A percentile compares a stretch with the other conserved stretches of the same genome.
These are phyloP conservation scores for Pseudogymnoascus sp. DNA, from an alignment of 2,329 filamentous ascomycete species.

Conservation along the genomic window DNA sequence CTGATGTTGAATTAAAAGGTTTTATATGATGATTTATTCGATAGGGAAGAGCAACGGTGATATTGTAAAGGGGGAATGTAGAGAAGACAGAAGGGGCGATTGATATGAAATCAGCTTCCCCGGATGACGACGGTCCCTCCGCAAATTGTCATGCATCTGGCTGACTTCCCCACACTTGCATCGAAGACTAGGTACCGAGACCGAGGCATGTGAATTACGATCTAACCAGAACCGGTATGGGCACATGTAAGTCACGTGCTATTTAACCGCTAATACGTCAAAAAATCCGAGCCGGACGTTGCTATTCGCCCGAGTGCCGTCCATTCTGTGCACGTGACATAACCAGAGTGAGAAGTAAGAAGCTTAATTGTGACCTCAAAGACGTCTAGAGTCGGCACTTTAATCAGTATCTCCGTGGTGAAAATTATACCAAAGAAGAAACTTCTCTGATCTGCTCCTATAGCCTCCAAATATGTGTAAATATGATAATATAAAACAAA, in stretches of 20 bases:
- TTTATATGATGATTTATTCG: background rate
- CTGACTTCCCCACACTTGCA: conserved; percentile 3
- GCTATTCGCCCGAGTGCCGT: background rate
- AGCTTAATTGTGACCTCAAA: background rate
- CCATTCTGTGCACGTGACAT: background rate
- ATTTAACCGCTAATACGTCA: background rate
- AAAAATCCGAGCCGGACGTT: background rate
- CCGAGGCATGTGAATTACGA: background rate
- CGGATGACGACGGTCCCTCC: background rate
- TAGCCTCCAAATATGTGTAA: background rate
- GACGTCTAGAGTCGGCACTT: background rate
- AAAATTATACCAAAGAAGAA: background rate
- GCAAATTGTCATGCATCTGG: background rate
- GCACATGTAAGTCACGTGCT: background rate
- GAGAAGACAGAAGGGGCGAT: background rate
- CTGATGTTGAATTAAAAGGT: background rate
- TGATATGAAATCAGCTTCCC: conserved; percentile 5
- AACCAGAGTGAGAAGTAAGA: too few species aligned
- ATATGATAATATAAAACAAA: conserved; percentile 5
- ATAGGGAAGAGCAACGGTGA: background rate
- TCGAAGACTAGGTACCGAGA: background rate
- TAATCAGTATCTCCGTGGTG: background rate
- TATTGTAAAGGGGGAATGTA: background rate
- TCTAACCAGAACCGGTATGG: background rate
- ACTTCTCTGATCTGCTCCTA: background rate